phyloP scores from a whole-genome alignment of 768 basidiomycete genomes.

The Pleurotus pulmonarius region DNA sequence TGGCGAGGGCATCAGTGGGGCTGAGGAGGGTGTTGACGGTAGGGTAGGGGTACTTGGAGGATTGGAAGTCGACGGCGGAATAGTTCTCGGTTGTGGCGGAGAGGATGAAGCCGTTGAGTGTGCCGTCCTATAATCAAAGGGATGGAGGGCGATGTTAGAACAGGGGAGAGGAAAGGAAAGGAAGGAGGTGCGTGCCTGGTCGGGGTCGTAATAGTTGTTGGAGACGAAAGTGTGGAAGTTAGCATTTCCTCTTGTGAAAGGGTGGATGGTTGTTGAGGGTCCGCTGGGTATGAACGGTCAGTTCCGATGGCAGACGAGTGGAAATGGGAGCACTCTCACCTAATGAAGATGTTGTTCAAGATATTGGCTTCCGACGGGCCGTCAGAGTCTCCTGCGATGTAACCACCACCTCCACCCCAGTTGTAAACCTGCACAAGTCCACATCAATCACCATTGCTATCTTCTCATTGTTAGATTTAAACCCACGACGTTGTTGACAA shows the following conservation, averaged over 20 bases:
- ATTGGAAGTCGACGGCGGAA: slow-evolving; percentile 28
- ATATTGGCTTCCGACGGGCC: slow-evolving; percentile 30
- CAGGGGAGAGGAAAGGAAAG: not conserved
- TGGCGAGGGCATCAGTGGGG: slow-evolving; percentile 25
- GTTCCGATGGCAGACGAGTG: not conserved
- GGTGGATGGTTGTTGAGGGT: slow-evolving; percentile 25
- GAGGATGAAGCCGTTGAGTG: slow-evolving; percentile 25
- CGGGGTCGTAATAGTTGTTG: slow-evolving; percentile 30
- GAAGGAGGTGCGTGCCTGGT: slow-evolving; percentile 15
- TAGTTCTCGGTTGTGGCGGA: slow-evolving; percentile 24
- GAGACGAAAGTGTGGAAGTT: slow-evolving; percentile 33
- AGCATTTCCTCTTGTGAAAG: slow-evolving; percentile 31
- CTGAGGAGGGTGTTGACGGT: slow-evolving; percentile 24
- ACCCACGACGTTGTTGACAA: slow-evolving; percentile 31
- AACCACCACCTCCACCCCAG: slow-evolving; percentile 30
- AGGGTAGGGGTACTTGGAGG: slow-evolving; percentile 25
- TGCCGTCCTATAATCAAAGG: slow-evolving; percentile 18
- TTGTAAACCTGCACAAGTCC: slow-evolving; percentile 23
- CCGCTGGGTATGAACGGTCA: slow-evolving; percentile 15
- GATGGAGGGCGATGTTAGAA: not conserved
- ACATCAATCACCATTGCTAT: not conserved
- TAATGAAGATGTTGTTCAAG: slow-evolving; percentile 30
- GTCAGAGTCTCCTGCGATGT: slow-evolving; percentile 32
- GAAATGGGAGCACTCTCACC: slow-evolving; percentile 9
- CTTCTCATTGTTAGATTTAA: not conserved